Percentiles rank a stretch among this genome's conserved stretches.
Evolutionary conservation across 495 filamentous ascomycete species (phyloP).

Genomic region (Cudoniella acicularis): DNA sequence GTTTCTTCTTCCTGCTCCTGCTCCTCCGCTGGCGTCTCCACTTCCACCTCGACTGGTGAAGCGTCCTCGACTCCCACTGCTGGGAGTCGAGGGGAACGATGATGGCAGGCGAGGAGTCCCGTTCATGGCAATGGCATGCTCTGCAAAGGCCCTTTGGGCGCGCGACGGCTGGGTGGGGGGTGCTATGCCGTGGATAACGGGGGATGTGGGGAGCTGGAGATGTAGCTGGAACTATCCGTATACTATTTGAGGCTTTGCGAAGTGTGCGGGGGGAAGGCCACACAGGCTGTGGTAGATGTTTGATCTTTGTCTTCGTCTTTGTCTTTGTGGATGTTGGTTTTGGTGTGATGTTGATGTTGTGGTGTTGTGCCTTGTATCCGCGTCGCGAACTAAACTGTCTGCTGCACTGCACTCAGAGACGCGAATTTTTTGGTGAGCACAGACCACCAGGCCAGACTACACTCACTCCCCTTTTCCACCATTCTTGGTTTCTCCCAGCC

Average conservation of each 20-base stretch:
- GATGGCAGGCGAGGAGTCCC: slow-evolving; percentile 69
- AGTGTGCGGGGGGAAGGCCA: too few species aligned
- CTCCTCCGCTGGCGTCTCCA: background rate
- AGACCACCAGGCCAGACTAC: background rate
- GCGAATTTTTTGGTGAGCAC: background rate
- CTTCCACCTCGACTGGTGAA: background rate
- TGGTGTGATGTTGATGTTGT: background rate
- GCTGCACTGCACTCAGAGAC: background rate
- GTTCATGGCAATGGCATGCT: slow-evolving; percentile 56
- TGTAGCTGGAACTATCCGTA: too few species aligned
- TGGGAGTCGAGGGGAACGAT: slow-evolving; percentile 65
- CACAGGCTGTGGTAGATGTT: too few species aligned
- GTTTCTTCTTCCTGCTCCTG: background rate
- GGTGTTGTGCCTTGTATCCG: background rate
- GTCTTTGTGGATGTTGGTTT: too few species aligned
- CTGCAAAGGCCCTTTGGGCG: slow-evolving; percentile 3
- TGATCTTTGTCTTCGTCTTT: too few species aligned
- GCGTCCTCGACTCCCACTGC: slow-evolving; percentile 26
- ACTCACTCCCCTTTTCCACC: background rate
- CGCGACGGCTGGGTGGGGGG: background rate
- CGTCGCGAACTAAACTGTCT: too few species aligned
- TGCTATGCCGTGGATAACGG: too few species aligned
- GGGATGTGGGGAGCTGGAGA: too few species aligned
- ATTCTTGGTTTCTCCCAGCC: too few species aligned
- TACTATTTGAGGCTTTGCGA: too few species aligned